Evolutionary conservation across 2,329 filamentous ascomycete genomes (phyloP), one percentile per base, ranked within the genome.

Genomic region (Didymella lethalis): DNA sequence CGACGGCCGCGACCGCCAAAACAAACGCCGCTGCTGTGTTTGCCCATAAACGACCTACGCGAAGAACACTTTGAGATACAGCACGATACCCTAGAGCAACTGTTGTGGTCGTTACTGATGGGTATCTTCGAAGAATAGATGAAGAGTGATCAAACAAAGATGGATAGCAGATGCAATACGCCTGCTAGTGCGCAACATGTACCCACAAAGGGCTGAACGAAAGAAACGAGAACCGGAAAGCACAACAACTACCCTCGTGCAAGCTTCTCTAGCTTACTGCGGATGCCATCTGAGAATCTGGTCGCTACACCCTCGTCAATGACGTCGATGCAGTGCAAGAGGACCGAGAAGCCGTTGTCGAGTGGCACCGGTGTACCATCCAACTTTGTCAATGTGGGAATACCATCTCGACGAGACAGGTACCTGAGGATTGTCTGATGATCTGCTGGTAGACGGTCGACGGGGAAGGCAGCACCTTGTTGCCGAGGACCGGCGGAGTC

Each of bases 271-370:
- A 86, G 75, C 72, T 86, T 86, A 54, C 79, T 78, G 40, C 81
- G 78, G 58, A 86, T 83, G 8, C 84, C 84, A 63, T 86, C 84
- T 7, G 82, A 81, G 64, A 86, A 82, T 23, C 83, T 78, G 45
- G 81, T 82, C 32, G 82, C 77, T 14, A 81, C 74, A 31, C 84
- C 84, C 59, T 84, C 82, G 46, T 84, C 82, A 52, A 86, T 77
- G 44, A 85, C 73, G 44, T 83, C 81, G 60, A 84, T 77, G 68
- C 82, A 84, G 64, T 85, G 81, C 28, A 77, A 78, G 26, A 86
- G 74, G 4, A 86, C 77, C 16, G 79, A 75, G 57, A 80, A 81
- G 3, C 80, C 78, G 55, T 82, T 79, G 57, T 84, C 80, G 55
- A 85, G 73, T 10, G 75, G 71, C 41, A 83, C 75, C 57, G 79